Conservation (phyloP, 257 asterid genomes). For the Solanum habrochaites region DNA sequence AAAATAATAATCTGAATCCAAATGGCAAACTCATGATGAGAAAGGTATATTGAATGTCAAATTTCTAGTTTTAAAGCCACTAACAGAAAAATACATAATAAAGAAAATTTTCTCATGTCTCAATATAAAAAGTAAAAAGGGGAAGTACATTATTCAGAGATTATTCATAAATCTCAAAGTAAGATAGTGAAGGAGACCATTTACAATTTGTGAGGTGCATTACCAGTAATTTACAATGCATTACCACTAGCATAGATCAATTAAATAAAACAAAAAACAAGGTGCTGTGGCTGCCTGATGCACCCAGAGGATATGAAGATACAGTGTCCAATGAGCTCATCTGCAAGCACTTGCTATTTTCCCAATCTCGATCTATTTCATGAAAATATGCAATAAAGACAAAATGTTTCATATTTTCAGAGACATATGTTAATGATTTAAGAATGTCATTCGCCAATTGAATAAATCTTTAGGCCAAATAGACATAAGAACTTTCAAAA, state of each 20-base stretch:
- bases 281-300: background rate
- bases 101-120: background rate
- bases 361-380: background rate
- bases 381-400: background rate
- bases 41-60: background rate
- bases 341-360: background rate
- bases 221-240: background rate
- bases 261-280: background rate
- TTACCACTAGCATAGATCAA: background rate
- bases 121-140: background rate
- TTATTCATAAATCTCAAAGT: background rate
- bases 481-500: background rate
- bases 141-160: background rate
- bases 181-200: background rate
- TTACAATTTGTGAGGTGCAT: background rate
- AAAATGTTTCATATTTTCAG: background rate
- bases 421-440: background rate
- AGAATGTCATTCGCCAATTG: background rate
- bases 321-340: background rate
- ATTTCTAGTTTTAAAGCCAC: background rate
- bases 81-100: background rate
- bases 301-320: background rate
- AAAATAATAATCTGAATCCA: background rate
- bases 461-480: background rate
- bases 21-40: background rate